Conservation (phyloP, 805 yeast genomes). For the Spathaspora gorwiae region DNA sequence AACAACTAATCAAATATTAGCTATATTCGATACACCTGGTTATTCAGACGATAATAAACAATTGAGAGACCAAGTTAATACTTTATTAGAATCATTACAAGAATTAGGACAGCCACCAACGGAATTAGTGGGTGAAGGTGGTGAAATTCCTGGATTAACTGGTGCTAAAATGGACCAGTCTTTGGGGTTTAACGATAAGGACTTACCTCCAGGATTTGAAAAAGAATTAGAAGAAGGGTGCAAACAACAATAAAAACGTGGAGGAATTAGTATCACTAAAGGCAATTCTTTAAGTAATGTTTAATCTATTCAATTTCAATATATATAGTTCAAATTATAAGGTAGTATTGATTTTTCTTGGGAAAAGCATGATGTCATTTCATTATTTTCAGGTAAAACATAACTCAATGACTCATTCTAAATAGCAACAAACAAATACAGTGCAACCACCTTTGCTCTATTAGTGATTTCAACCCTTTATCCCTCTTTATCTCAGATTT, state of each 20-base stretch:
- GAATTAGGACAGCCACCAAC: conserved; percentile 77
- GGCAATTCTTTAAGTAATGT: no score
- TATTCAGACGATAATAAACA: conserved; percentile 51
- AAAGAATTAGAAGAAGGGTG: conserved; percentile 56
- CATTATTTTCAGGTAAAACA: no score
- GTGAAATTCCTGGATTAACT: conserved; percentile 39
- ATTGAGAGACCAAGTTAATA: conserved; percentile 48
- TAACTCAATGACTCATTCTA: no score
- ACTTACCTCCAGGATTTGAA: conserved; percentile 49
- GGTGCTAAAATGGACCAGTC: conserved; percentile 26
- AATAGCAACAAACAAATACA: no score
- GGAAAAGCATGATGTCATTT: no score
- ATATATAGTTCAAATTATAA: no score
- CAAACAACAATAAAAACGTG: conserved; percentile 30
- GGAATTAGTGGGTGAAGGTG: conserved; percentile 61
- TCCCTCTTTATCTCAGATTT: no score
- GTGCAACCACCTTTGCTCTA: no score
- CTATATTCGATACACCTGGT: conserved; percentile 58
- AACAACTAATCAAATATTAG: conserved; percentile 57
- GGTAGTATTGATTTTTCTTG: no score
- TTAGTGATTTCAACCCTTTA: no score
- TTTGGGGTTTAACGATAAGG: conserved; percentile 47
- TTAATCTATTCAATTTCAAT: no score
- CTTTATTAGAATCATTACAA: conserved; percentile 63
- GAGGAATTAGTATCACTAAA: no score